phyloP scores from a whole-genome alignment of 2,329 filamentous ascomycete species.

The Fusarium guadeloupense region DNA sequence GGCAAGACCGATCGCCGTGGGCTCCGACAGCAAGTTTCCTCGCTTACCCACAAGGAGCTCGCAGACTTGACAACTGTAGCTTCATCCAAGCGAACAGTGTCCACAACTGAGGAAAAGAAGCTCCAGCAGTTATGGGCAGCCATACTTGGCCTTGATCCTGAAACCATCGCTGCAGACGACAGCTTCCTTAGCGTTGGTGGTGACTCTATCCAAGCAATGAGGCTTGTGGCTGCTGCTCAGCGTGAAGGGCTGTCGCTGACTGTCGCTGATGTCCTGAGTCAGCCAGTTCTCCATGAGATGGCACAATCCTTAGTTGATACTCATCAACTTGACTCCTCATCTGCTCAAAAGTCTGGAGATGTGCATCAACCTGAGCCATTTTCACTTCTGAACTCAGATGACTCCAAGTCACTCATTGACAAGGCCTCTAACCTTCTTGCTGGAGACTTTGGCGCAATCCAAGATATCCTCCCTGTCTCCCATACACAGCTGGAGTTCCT shows the following conservation, averaged over 20 bases:
- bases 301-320: not conserved
- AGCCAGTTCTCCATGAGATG: not conserved
- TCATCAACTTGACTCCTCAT: not conserved
- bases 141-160: not conserved
- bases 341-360: not conserved
- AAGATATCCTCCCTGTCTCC: not conserved
- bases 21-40: not conserved
- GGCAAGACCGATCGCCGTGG: not conserved
- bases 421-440: not conserved
- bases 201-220: not conserved
- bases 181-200: not conserved
- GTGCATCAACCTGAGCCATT: not conserved
- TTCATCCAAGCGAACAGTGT: not conserved
- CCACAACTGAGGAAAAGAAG: not conserved
- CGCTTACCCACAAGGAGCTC: not conserved
- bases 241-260: not conserved
- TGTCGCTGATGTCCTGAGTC: not conserved
- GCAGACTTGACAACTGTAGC: not conserved
- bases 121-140: not conserved
- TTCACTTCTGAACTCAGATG: not conserved
- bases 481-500: not conserved
- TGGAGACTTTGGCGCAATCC: not conserved
- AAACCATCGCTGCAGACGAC: not conserved
- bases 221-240: not conserved
- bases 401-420: not conserved